Evolutionary conservation across 2,329 filamentous ascomycete species (phyloP), one percentile per base, ranked within the genome.

Genomic region (Neophaeococcomyces aloes): DNA sequence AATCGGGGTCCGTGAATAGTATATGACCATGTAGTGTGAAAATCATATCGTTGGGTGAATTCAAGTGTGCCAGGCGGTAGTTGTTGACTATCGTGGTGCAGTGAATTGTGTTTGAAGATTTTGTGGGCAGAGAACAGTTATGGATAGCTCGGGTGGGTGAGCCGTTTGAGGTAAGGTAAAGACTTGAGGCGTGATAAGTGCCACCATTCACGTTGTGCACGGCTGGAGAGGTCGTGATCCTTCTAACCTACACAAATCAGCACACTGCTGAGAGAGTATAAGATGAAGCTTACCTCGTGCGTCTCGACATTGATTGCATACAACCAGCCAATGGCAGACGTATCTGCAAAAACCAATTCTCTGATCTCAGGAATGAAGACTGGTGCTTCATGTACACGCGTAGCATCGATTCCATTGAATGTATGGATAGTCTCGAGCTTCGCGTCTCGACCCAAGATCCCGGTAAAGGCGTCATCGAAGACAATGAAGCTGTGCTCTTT

Each of bases 21-120:
- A 38, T 23, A 18, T 44, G 30, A 14, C 25, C 34, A 5, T 15
- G 7, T 18, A 15, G 17, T 11, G 33, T 32, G 10, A 44, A 44
- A 17, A 44, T 38, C 8, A 44, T n/a, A 29, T 44, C 42, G 14
- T 38, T 44, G 14, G 42, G 33, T n/a, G 42, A 44, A 18, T 44
- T 38, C 5, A 44, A 29, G 13, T 38, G 33, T 8, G 19, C 25
- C 13, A 32, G 17, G 25, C 34, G 42, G 31, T 31, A 44, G 19
- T 44, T 44, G 42, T 44, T 38, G 8, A 44, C 33, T 4, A 44
- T n/a, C 29, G 25, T 13, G n/a, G 27, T 19, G 13, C 33, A 38
- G 19, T 19, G n/a, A 13, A 36, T 30, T 18, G 41, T 38, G 6
- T n/a, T 21, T 10, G 27, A 14, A 18, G 15, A 21, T n/a, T 27